Evolutionary conservation across 2,329 filamentous ascomycete species (phyloP), one percentile per base, ranked within the genome.

Genomic region (Aureobasidium sp.): DNA sequence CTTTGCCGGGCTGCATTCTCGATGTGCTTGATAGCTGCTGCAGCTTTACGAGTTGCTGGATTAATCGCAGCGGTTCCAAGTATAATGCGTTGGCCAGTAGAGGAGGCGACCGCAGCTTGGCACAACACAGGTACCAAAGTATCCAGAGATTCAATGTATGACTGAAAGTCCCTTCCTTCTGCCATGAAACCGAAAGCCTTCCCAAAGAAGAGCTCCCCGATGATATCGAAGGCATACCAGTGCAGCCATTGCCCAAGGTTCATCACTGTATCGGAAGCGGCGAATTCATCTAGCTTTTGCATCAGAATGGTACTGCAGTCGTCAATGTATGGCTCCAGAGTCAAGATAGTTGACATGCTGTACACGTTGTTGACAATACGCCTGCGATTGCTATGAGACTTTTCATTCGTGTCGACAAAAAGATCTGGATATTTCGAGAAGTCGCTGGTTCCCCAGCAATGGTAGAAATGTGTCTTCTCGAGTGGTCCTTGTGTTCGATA

Each of bases 401-500:
- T 66, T 52, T 79, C 75, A 44, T 76, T 71, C 5, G 48, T 52
- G 6, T 52, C 26, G n/a, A 52, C 32, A 24, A 52, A 52, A 7
- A 29, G 48, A 32, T 52, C 48, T 3, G 48, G 48, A 1, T 68
- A 71, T 1, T 47, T 47, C 3, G 44, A 47, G 5, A 47, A 47
- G 13, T 32, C 20, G 26, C 32, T 47, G 13, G 12, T 65, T 24
- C 68, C 65, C 57, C 67, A 66, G 9, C 73, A 67, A 4, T 65
- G 68, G 41, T 72, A 73, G 59, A 73, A 73, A 0, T 60, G 68
- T 41, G 67, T 66, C 46, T 60, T 63, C 67, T 51, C 66, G 56
- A 59, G 67, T 65, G 37, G 64, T 61, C 34, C 63, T 64, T 48
- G 64, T 41, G 71, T 66, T 34, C 88, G 88, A 66, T 92, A 91